These are phyloP conservation scores for Debaryomyces sp. DNA, from an alignment of 1,139 yeast genomes.

Conservation along the genomic window DNA sequence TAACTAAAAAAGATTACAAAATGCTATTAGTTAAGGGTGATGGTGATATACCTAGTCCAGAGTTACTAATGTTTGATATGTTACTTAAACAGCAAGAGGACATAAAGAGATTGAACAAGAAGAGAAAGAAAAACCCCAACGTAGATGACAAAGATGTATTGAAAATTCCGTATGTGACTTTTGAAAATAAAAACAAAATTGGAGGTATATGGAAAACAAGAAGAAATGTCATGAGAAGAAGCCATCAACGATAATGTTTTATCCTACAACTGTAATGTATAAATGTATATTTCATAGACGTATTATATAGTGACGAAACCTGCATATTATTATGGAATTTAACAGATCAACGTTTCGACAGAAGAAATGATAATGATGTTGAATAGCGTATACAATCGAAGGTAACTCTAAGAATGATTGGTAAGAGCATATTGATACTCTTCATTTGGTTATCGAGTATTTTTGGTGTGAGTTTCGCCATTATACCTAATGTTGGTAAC, in stretches of 20 bases:
- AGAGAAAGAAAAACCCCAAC: constrained; percentile 16
- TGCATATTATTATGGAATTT: neutral
- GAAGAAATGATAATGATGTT: neutral
- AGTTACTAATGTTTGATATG: constrained; percentile 30
- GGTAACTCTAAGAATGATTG: neutral
- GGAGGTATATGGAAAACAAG: constrained; percentile 68
- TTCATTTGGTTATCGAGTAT: neutral
- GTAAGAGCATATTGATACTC: neutral
- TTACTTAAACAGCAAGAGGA: constrained; percentile 17
- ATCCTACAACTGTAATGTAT: neutral
- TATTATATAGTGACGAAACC: neutral
- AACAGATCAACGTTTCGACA: constrained; percentile 1
- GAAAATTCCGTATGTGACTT: constrained; percentile 55
- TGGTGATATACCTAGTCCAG: constrained; percentile 51
- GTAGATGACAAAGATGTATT: constrained; percentile 9
- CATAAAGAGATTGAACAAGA: constrained; percentile 14
- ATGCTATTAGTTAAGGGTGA: constrained; percentile 64
- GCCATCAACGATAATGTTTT: constrained; percentile 18
- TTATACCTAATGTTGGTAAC: constrained; percentile 4
- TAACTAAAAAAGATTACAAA: constrained; percentile 26
- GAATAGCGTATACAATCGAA: neutral
- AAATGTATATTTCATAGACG: neutral
- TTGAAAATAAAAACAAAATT: constrained; percentile 46
- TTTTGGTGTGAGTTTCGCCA: neutral
- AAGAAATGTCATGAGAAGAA: constrained; percentile 60